These are phyloP conservation scores for Brettanomyces custersianus DNA, from an alignment of 805 yeast species.

Conservation along the genomic window DNA sequence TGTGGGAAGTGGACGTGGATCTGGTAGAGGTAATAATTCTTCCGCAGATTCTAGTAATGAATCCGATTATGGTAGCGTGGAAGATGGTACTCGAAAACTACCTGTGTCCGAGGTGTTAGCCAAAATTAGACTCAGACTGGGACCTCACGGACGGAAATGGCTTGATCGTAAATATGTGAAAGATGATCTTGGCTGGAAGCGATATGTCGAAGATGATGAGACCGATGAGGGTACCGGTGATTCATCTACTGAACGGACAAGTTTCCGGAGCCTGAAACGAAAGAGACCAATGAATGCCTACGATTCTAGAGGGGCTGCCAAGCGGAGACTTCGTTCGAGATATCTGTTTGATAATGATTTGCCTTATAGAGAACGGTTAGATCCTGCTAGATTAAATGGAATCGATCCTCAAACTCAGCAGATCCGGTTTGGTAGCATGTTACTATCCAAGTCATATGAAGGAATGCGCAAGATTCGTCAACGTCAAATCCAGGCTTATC, in stretches of 20 bases:
- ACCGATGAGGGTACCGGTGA: conserved; percentile 17
- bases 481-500: conserved; percentile 44
- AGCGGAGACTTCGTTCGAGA: conserved; percentile 36
- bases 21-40: conserved; percentile 3
- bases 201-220: conserved; percentile 25
- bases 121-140: conserved; percentile 65
- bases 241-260: neutral
- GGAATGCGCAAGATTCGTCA: conserved; percentile 69
- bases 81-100: conserved; percentile 15
- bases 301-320: conserved; percentile 24
- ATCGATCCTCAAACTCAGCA: conserved; percentile 82
- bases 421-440: conserved; percentile 86
- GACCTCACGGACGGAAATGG: conserved; percentile 61
- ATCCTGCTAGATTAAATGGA: conserved; percentile 76
- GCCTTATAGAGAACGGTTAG: conserved; percentile 43
- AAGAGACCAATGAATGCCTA: conserved; percentile 24
- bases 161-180: conserved; percentile 58
- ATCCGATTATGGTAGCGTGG: conserved; percentile 5
- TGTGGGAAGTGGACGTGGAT: conserved; percentile 14
- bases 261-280: conserved; percentile 7
- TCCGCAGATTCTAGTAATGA: conserved; percentile 4
- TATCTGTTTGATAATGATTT: conserved; percentile 43
- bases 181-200: conserved; percentile 21
- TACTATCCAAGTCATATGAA: conserved; percentile 79
- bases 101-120: conserved; percentile 41